Percentiles rank a stretch among this genome's conserved stretches.
Evolutionary conservation across 176 grass and related monocot species (phyloP).

Genomic region (Pontederia paniculata): DNA sequence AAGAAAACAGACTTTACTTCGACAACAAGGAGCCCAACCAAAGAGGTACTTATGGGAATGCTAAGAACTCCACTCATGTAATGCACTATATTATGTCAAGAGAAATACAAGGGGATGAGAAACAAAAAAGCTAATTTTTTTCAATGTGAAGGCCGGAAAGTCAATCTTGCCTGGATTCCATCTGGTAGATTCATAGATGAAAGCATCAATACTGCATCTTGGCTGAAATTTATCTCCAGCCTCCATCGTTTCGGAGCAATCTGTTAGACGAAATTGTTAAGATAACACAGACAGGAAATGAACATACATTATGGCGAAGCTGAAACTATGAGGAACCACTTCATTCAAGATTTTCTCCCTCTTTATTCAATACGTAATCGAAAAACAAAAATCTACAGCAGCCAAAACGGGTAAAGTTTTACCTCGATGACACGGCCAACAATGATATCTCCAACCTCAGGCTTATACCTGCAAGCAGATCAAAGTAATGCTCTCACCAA

Average conservation of each 20-base stretch:
- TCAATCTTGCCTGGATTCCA: conserved; percentile 70
- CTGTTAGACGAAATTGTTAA: conserved; percentile 20
- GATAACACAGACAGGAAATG: background rate
- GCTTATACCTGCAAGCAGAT: conserved; percentile 61
- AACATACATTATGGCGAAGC: background rate
- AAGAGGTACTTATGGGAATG: too few relatives aligned
- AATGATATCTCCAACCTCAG: conserved; percentile 97
- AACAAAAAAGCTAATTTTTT: background rate
- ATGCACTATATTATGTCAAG: too few relatives aligned
- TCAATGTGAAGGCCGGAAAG: conserved; percentile 9
- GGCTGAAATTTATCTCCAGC: conserved; percentile 89
- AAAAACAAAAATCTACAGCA: conserved; percentile 1
- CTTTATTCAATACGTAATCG: background rate
- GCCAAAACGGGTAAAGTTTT: background rate
- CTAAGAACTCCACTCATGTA: too few relatives aligned
- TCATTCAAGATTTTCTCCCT: background rate
- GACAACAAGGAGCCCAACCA: too few relatives aligned
- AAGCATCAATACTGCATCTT: conserved; percentile 93
- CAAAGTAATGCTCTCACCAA: background rate
- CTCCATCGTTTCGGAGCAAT: conserved; percentile 82
- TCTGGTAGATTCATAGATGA: conserved; percentile 91
- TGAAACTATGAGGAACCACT: background rate
- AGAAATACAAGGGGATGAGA: too few relatives aligned
- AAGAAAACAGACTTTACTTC: too few relatives aligned
- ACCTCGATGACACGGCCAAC: conserved; percentile 96